Evolutionary conservation across 768 basidiomycete genomes (phyloP).

Genomic region (Lentinula boryana): DNA sequence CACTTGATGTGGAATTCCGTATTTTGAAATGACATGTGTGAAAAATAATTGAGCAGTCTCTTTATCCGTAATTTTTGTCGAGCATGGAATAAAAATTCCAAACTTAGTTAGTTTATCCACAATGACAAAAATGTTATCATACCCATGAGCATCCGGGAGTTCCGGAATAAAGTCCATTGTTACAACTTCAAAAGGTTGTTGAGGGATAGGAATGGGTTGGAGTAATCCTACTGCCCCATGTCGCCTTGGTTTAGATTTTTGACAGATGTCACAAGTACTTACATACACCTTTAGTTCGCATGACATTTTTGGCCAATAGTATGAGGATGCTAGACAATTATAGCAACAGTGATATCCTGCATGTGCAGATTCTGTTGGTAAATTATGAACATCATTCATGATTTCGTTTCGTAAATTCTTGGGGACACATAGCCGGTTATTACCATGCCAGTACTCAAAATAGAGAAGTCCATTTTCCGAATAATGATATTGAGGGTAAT

Average conservation of each 20-base stretch:
- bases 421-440: too few relatives aligned
- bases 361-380: too few relatives aligned
- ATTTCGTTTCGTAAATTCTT: too few relatives aligned
- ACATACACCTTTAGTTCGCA: not conserved
- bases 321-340: too few relatives aligned
- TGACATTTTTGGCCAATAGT: constrained; percentile 12
- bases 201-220: not conserved
- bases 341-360: too few relatives aligned
- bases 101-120: constrained; percentile 25
- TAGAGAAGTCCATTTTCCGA: too few relatives aligned
- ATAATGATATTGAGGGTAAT: too few relatives aligned
- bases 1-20: too few relatives aligned
- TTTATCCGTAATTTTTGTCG: constrained; percentile 12
- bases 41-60: too few relatives aligned
- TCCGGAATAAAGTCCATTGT: not conserved
- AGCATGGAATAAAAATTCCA: constrained; percentile 31
- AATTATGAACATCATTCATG: too few relatives aligned
- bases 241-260: not conserved
- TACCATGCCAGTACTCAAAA: too few relatives aligned
- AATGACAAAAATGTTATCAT: not conserved
- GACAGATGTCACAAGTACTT: not conserved
- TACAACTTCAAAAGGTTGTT: not conserved
- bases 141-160: not conserved
- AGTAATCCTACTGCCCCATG: not conserved
- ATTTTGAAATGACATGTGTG: too few relatives aligned